phyloP scores from a whole-genome alignment of 2,329 filamentous ascomycete species.

The Neophaeococcomyces mojaviensis region DNA sequence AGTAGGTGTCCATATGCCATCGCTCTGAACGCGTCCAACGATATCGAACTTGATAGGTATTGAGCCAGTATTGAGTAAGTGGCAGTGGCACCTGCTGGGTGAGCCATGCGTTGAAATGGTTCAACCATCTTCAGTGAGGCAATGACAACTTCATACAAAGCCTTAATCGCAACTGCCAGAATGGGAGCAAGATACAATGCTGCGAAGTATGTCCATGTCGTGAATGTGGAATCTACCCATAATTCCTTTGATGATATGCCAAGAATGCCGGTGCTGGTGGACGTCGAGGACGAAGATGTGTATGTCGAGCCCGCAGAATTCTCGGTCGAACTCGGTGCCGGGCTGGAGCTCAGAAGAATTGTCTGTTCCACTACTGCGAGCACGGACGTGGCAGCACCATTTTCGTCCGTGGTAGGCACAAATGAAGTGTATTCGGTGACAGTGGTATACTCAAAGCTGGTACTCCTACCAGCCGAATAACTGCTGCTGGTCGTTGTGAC shows the following conservation, averaged over 20 bases:
- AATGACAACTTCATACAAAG: constrained; percentile 9
- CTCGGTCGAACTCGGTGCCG: too few species aligned
- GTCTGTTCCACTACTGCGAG: too few species aligned
- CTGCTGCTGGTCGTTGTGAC: too few species aligned
- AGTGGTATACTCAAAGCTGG: too few species aligned
- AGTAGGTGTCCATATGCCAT: constrained; percentile 2
- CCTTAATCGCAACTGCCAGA: constrained; percentile 5
- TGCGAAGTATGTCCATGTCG: not conserved
- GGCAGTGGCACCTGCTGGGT: constrained; percentile 10
- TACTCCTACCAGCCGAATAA: too few species aligned
- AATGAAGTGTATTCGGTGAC: too few species aligned
- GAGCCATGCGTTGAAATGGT: constrained; percentile 12
- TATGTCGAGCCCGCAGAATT: too few species aligned
- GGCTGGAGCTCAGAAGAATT: too few species aligned
- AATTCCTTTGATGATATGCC: not conserved
- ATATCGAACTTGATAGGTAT: constrained; percentile 10
- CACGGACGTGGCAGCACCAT: too few species aligned
- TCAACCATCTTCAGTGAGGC: constrained; percentile 14
- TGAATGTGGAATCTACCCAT: not conserved
- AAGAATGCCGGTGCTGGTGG: too few species aligned
- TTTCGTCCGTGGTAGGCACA: too few species aligned
- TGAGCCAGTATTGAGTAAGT: constrained; percentile 9
- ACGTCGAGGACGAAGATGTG: too few species aligned
- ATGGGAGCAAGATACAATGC: not conserved
- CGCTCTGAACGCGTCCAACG: not conserved